Evolutionary conservation across 1,139 yeast species (phyloP), one percentile per base, ranked within the genome.

Genomic region (Hyphopichia wangnamkhiaoensis): DNA sequence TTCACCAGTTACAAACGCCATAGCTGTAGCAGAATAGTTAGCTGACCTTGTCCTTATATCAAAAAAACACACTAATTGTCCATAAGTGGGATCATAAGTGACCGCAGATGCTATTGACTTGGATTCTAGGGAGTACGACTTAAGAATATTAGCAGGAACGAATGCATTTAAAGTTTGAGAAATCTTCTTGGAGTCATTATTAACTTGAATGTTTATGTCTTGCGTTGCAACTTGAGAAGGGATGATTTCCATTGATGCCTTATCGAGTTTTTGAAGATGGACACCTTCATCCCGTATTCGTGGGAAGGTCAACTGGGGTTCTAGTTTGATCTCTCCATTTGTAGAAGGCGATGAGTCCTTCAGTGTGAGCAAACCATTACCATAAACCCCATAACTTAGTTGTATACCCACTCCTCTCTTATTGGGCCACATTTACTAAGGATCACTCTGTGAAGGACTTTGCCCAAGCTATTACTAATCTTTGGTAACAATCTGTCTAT

Each of bases 21-120:
- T 55, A 6, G 59, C 60, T 14, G 50, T 48, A 3, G 44, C 41
- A 10, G 44, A 40, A 2, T 27, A 20, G 6, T 30, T 35, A 1
- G 48, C 45, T n/a, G 35, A 43, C 23, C 45, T 47, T 7, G 47
- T 43, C 29, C 52, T 43, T 2, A 59, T 33, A 34, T 50, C 50
- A 39, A 63, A 61, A 9, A 58, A 42, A 12, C 50, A 40, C 21
- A 65, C 46, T 8, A 60, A 30, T 5, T 52, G 40, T 0, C 73
- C 71, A 37, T 48, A 49, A 0, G 65, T 58, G 0, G 79, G 76
- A 46, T 74, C 77, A 44, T 61, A 69, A 2, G 71, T 65, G 13
- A 53, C 44, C 2, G 49, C 37, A 1, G 71, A 64, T 0, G 52
- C 45, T 15, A 65, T 44, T 1, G 56, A 40, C 13, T 49, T 49